Base-by-base conservation (phyloP, 2,329 filamentous ascomycete species). In the Cryphonectria radicalis region DNA sequence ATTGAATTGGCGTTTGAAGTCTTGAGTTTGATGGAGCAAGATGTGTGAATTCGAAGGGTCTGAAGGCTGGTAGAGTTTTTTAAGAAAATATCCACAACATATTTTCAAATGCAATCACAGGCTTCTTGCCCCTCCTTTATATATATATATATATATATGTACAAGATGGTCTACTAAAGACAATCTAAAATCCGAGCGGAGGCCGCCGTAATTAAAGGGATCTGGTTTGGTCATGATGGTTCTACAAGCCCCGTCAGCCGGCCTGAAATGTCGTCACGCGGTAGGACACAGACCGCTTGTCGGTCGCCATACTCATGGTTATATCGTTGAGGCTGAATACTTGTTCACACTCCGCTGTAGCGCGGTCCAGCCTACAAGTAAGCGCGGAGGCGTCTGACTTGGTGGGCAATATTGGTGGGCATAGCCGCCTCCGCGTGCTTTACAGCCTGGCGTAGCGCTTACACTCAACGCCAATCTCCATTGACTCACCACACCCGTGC, bases 391-490 rank as follows among this genome's bases (percentile, higher is more conserved):
- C 35, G 32, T 40, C 25, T 40, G 59, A 28, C 28, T 32, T 35
- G 32, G 32, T 19, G 59, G 11, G 17, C 32, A n/a, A 10, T 40
- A 11, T 3, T 22, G 28, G 59, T 40, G 59, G 32, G 59, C 59
- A 62, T 40, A 40, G 59, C 59, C 59, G 59, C 35, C 19, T 40
- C 4, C 11, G 8, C 35, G 7, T 22, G 28, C 32, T 62, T 40
- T 40, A n/a, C 59, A 62, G 59, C 59, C 59, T n/a, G 22, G 19
- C 17, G 8, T 62, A 62, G 59, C 28, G 59, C 59, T 62, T n/a
- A 62, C 59, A n/a, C 2, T 35, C 2, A n/a, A 22, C 19, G 22
- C 32, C 22, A 62, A 35, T 5, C 46, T 50, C 35, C 32, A 3
- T 62, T 40, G 59, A 62, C 28, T 62, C 59, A 59, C 55, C 14